A percentile compares a stretch with the other conserved stretches of the same genome.
Conservation (phyloP, 148 eudicot species). For the Nepenthes mirabilis region DNA sequence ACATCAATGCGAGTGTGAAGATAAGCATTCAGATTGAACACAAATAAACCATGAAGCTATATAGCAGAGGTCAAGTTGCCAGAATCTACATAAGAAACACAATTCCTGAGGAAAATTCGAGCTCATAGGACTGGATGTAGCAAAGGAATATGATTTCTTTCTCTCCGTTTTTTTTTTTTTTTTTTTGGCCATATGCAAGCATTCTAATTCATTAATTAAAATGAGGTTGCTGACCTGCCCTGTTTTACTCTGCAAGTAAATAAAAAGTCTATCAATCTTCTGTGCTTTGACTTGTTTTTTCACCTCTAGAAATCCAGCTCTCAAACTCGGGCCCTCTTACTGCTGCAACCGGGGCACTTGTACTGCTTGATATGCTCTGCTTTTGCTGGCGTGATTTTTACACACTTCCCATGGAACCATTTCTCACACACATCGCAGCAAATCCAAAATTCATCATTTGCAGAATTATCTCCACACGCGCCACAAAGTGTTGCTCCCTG, state of each 20-base stretch:
- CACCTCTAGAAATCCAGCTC: neutral
- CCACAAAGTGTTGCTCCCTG: conserved; percentile 30
- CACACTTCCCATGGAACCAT: conserved; percentile 52
- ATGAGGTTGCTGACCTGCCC: neutral
- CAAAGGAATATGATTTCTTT: too few species aligned
- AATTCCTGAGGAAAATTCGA: neutral
- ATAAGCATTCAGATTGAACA: neutral
- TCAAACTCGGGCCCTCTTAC: conserved; percentile 29
- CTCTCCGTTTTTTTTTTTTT: too few species aligned
- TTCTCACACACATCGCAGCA: conserved; percentile 38
- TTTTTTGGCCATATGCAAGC: neutral
- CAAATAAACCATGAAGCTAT: neutral
- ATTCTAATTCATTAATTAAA: neutral
- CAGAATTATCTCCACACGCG: conserved; percentile 34
- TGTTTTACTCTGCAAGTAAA: neutral
- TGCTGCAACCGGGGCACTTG: conserved; percentile 38
- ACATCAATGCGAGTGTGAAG: neutral
- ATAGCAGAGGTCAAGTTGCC: conserved; percentile 5
- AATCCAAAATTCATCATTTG: conserved; percentile 27
- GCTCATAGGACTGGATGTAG: neutral
- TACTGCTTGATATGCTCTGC: conserved; percentile 39
- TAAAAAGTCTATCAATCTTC: neutral
- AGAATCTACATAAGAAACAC: too few species aligned
- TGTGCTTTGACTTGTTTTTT: neutral
- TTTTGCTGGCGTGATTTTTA: conserved; percentile 43